Evolutionary conservation across 164 flowering plant genomes (phyloP).

Genomic region (Sextonia rubra): DNA sequence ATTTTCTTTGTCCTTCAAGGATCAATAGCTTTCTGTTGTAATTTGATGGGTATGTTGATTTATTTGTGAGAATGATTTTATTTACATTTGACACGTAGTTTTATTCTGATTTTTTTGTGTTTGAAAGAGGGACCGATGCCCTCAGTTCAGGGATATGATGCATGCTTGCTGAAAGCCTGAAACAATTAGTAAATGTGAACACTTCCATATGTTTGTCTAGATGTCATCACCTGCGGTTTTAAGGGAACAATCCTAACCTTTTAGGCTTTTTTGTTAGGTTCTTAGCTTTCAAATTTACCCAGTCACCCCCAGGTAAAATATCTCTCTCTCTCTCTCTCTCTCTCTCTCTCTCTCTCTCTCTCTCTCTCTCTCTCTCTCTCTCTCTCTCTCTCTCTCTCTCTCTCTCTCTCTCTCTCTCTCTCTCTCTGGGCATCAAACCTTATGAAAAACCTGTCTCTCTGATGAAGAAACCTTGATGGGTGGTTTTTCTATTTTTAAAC

Average conservation of each 20-base stretch:
- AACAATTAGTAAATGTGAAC: neutral
- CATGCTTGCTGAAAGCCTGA: neutral
- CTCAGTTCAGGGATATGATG: neutral
- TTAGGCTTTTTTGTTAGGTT: neutral
- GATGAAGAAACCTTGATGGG: neutral
- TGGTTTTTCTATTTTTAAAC: neutral
- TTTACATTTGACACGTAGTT: neutral
- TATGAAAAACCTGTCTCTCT: no score
- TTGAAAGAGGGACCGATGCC: neutral
- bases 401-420: conserved; percentile 2
- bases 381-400: conserved; percentile 3
- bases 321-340: conserved; percentile 4
- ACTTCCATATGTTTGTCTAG: neutral
- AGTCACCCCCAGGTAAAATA: neutral
- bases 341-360: conserved; percentile 4
- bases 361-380: conserved; percentile 3
- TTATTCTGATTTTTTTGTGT: neutral
- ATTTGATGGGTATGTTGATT: neutral
- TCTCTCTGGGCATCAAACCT: neutral
- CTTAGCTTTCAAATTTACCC: neutral
- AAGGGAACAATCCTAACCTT: neutral
- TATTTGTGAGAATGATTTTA: neutral
- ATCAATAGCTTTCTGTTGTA: neutral
- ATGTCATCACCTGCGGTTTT: neutral
- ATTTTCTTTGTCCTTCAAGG: neutral